Base-by-base conservation (phyloP, 2,329 filamentous ascomycete genomes). In the Escovopsis weberi region DNA sequence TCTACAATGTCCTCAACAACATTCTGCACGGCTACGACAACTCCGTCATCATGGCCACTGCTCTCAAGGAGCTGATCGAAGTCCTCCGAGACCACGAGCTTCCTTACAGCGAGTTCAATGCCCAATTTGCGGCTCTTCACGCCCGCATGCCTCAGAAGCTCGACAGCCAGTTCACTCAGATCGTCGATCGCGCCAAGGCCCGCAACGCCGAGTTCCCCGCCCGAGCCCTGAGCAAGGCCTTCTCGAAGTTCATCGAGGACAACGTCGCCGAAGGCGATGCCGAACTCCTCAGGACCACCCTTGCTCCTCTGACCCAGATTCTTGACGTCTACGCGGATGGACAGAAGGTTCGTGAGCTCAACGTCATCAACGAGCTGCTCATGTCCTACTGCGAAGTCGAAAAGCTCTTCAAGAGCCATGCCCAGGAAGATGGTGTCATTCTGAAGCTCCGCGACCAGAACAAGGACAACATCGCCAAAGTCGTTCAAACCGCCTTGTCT, bases 1-100 rank as follows among this genome's bases (percentile, higher is more conserved):
- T 94, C 23, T 75, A 80, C 65, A 79, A 72, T 61, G 85, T 86
- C 47, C 75, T 96, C 38, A 69, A 75, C 57, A 88, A 95, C 64
- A 96, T 98, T 51, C 75, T 98, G 12, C 72, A 81, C 54, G 91
- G 91, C 46, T 98, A 86, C 58, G 91, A 98, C 66, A 98, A 98
- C 73, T 89, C 94, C 52, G 82, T 95, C 51, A 87, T 96, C 63
- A 94, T 98, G 89, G 75, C 78, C 41, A 65, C 78, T 46, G 91
- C 87, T 2, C 70, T 98, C 19, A 86, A 85, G 64, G 85, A 91
- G 58, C 71, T 96, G 33, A 80, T 95, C n/a, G 78, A 86, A 46
- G 88, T 98, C 10, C 75, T 98, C 19, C 81, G 89, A 36, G 78
- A 94, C 56, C 79, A 83, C 1, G 88, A 95, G 55, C 74, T 98